phyloP scores from a whole-genome alignment of 352 stramenopile genomes.

The Pythium sukuiense region DNA sequence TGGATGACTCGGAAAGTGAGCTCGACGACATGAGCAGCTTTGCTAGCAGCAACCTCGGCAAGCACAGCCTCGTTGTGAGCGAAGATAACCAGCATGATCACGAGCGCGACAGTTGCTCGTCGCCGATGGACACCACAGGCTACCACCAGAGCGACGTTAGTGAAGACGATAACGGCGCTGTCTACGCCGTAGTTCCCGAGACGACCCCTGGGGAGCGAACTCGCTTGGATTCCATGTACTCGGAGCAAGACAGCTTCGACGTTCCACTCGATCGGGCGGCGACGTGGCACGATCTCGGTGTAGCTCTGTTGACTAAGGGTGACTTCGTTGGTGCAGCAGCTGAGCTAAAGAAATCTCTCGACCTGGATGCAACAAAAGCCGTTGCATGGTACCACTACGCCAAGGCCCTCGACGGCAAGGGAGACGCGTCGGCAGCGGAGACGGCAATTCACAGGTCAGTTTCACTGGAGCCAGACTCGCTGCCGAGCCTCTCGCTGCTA shows the following conservation, averaged over 20 bases:
- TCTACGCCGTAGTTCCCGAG: conserved; percentile 22
- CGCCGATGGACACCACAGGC: background rate
- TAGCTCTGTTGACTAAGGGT: conserved; percentile 44
- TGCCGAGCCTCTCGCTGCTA: conserved; percentile 58
- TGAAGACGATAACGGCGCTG: conserved; percentile 2
- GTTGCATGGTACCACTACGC: conserved; percentile 56
- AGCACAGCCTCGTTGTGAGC: conserved; percentile 1
- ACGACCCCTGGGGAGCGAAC: conserved; percentile 24
- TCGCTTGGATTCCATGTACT: conserved; percentile 15
- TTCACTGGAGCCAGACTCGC: conserved; percentile 42
- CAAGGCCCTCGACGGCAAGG: conserved; percentile 56
- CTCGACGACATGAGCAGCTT: conserved; percentile 3
- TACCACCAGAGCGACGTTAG: background rate
- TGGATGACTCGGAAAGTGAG: conserved; percentile 3
- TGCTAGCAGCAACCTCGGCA: conserved; percentile 6
- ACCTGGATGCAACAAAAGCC: conserved; percentile 39
- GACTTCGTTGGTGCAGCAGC: conserved; percentile 39
- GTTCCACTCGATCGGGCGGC: conserved; percentile 43
- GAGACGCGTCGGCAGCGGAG: conserved; percentile 43
- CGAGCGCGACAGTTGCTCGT: conserved; percentile 10
- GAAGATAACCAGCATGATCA: conserved; percentile 25
- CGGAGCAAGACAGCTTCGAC: conserved; percentile 31
- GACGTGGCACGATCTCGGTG: conserved; percentile 54
- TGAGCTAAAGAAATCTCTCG: conserved; percentile 46
- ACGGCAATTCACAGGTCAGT: conserved; percentile 50